Evolutionary conservation across 306 rosid species (phyloP).

Genomic region (Vicia faba): DNA sequence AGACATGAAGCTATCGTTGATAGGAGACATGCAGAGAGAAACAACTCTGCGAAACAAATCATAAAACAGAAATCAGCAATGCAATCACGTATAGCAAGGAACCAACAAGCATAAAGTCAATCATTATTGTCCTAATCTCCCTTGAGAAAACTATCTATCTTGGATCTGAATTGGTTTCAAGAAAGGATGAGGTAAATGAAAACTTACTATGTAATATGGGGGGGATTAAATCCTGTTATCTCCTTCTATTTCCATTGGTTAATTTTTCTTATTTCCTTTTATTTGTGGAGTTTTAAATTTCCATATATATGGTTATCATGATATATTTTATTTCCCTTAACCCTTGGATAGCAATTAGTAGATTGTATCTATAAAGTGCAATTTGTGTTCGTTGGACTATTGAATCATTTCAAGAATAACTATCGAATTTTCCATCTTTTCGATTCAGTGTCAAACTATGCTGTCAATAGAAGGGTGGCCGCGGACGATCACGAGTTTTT

Average conservation of each 20-base stretch:
- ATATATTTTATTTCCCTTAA: background rate
- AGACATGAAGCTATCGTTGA: conserved; percentile 98
- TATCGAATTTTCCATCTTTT: background rate
- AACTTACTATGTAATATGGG: background rate
- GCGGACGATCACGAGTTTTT: background rate
- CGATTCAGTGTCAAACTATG: too few species aligned
- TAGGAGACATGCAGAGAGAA: conserved; percentile 97
- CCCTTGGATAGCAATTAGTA: background rate
- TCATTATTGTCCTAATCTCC: conserved; percentile 1
- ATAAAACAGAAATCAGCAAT: conserved; percentile 35
- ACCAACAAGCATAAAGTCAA: background rate
- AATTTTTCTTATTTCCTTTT: background rate
- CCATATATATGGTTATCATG: background rate
- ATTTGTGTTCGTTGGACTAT: background rate
- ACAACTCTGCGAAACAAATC: conserved; percentile 63
- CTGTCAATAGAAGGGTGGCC: background rate
- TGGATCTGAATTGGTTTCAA: conserved; percentile 3
- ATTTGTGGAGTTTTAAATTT: background rate
- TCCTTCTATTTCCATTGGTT: too few species aligned
- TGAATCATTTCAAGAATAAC: background rate
- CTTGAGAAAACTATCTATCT: conserved; percentile 11
- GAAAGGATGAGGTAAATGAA: background rate
- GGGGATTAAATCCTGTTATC: background rate
- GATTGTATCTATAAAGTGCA: background rate
- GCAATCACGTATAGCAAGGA: conserved; percentile 6